Evolutionary conservation across 805 yeast species (phyloP).

Genomic region (Candida hispaniensis): DNA sequence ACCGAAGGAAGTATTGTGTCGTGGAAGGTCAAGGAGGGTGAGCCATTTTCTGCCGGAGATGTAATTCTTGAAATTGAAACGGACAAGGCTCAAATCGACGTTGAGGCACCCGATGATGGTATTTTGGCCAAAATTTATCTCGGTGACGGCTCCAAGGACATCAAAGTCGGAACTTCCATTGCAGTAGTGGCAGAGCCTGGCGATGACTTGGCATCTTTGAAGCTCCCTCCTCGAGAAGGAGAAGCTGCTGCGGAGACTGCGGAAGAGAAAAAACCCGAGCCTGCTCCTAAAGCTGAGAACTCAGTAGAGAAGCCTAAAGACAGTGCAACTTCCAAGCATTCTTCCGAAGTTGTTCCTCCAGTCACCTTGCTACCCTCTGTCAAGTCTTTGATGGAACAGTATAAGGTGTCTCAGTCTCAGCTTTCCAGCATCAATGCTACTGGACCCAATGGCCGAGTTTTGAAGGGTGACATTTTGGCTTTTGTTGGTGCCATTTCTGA

Average conservation of each 20-base stretch:
- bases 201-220: constrained; percentile 62
- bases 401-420: constrained; percentile 55
- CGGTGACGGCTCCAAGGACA: constrained; percentile 64
- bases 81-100: constrained; percentile 96
- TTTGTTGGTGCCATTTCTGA: constrained; percentile 60
- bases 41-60: constrained; percentile 85
- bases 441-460: constrained; percentile 79
- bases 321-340: constrained; percentile 18
- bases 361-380: constrained; percentile 78
- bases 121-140: constrained; percentile 60
- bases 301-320: constrained; percentile 16
- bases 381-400: constrained; percentile 45
- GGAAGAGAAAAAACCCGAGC: constrained; percentile 23
- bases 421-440: constrained; percentile 61
- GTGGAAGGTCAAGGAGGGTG: constrained; percentile 89
- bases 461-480: constrained; percentile 87
- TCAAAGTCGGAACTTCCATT: constrained; percentile 81
- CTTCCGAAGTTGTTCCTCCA: constrained; percentile 44
- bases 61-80: constrained; percentile 95
- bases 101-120: constrained; percentile 94
- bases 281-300: constrained; percentile 18
- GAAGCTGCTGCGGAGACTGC: constrained; percentile 22
- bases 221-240: constrained; percentile 39
- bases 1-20: constrained; percentile 84
- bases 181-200: constrained; percentile 82